Base-by-base conservation (phyloP, 352 stramenopile genomes). In the Blastocystis sp. region DNA sequence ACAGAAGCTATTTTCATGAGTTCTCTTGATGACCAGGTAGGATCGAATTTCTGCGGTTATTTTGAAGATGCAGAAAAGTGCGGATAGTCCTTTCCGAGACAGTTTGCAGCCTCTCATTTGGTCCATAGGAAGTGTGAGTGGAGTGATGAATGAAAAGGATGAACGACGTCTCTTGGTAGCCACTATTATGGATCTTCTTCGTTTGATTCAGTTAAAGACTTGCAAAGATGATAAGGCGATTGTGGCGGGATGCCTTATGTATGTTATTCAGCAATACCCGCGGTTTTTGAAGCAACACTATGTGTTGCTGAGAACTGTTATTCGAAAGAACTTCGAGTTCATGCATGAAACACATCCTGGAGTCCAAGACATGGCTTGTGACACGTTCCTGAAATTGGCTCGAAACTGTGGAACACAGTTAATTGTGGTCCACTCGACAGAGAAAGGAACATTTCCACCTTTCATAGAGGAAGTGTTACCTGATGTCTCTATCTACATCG, bases 281-380 rank as follows among this genome's bases (percentile, higher is more conserved):
- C 95, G 97, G 1, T 99, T 99, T 91, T 91, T 99, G 47, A 96
- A 96, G 73, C 95, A 95, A 8, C 97, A 99, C 92, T 99, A 97
- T 97, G 99, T 99, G 92, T 99, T 99, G 91, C 92, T 99, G 37
- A 97, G 98, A 82, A 99, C 97, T 0, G 97, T 99, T n/a, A 97
- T 99, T 63, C 98, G 98, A 92, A 99, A 99, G 91, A 92, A 99
- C 15, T 99, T 99, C 90, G 97, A 99, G 92, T 99, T 99, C 90
- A 99, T 99, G 97, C 97, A 99, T 92, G 97, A 99, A 90, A 91
- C 96, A 39, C 97, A 99, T 91, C 97, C 97, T 41, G 97, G 97
- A 80, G 97, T 99, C 13, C 97, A 99, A 90, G 97, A 99, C 91
- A 99, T 99, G 97, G 97, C 97, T 3, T 99, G 97, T 92, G 97